Evolutionary conservation across 192 early-diverging fungal species (phyloP).

Genomic region (Podila epicladia): DNA sequence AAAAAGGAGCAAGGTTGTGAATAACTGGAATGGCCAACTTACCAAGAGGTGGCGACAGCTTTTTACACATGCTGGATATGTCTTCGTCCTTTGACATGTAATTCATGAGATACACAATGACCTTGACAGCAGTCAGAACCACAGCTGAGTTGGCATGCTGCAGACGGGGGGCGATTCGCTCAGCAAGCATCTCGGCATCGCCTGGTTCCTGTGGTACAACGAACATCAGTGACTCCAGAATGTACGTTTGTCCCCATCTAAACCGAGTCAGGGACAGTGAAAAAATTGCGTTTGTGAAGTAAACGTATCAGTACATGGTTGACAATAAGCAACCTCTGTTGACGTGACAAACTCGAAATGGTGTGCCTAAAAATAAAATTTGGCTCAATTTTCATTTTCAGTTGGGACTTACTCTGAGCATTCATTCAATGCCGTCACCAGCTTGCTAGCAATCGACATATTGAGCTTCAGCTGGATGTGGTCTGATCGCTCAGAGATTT

Average conservation of each 20-base stretch:
- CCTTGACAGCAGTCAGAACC: conserved; percentile 84
- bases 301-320: not conserved
- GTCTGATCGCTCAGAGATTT: conserved; percentile 92
- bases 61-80: conserved; percentile 78
- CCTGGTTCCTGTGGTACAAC: conserved; percentile 86
- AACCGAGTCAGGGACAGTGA: not conserved
- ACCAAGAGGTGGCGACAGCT: conserved; percentile 92
- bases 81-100: conserved; percentile 87
- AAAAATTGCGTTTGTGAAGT: not conserved
- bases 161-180: conserved; percentile 88
- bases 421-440: conserved; percentile 94
- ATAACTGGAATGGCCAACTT: conserved; percentile 5
- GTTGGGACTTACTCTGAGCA: conserved; percentile 82
- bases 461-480: conserved; percentile 88
- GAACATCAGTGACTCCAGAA: conserved; percentile 91
- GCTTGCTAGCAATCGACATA: conserved; percentile 87
- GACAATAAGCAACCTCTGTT: not conserved
- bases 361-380: not conserved
- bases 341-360: too few relatives aligned
- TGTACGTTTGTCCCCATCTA: conserved; percentile 96
- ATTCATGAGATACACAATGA: conserved; percentile 95
- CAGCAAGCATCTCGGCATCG: conserved; percentile 92
- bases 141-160: conserved; percentile 97
- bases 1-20: too few relatives aligned
- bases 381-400: too few relatives aligned